phyloP scores from a whole-genome alignment of 192 early-diverging fungal genomes.

The Phycomyces blakesleeanus region DNA sequence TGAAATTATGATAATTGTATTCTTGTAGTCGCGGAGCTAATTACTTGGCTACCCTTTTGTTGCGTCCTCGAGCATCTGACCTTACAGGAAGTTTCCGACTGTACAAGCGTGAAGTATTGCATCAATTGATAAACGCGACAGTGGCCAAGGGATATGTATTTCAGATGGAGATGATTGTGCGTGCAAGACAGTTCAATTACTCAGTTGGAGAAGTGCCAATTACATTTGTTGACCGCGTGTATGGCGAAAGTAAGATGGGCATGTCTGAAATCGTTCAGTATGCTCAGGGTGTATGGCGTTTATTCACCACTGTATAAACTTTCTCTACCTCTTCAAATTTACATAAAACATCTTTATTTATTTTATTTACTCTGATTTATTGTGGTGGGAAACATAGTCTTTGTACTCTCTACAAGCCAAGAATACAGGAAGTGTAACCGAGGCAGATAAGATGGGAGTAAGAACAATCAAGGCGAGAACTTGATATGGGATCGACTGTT shows the following conservation, averaged over 20 bases:
- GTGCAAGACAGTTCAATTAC: slow-evolving; percentile 86
- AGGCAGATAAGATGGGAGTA: slow-evolving; percentile 16
- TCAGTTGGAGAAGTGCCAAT: slow-evolving; percentile 91
- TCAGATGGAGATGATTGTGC: slow-evolving; percentile 99
- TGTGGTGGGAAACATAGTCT: not conserved
- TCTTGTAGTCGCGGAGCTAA: slow-evolving; percentile 85
- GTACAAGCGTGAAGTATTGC: slow-evolving; percentile 90
- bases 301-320: slow-evolving; percentile 67
- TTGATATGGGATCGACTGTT: not conserved
- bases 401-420: slow-evolving; percentile 20
- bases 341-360: too few relatives aligned
- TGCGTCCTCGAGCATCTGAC: slow-evolving; percentile 89
- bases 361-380: too few relatives aligned
- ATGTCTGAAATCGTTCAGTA: slow-evolving; percentile 93
- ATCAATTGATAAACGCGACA: slow-evolving; percentile 79
- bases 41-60: slow-evolving; percentile 82
- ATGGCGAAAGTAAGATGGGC: slow-evolving; percentile 94
- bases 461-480: not conserved
- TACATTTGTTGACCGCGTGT: slow-evolving; percentile 98
- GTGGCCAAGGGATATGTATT: slow-evolving; percentile 98
- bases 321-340: not conserved
- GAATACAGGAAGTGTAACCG: slow-evolving; percentile 26
- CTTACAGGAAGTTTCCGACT: slow-evolving; percentile 93
- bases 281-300: slow-evolving; percentile 81
- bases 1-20: not conserved